Evolutionary conservation across 2,329 filamentous ascomycete species (phyloP).

Genomic region (Parascedosporium putredinis): DNA sequence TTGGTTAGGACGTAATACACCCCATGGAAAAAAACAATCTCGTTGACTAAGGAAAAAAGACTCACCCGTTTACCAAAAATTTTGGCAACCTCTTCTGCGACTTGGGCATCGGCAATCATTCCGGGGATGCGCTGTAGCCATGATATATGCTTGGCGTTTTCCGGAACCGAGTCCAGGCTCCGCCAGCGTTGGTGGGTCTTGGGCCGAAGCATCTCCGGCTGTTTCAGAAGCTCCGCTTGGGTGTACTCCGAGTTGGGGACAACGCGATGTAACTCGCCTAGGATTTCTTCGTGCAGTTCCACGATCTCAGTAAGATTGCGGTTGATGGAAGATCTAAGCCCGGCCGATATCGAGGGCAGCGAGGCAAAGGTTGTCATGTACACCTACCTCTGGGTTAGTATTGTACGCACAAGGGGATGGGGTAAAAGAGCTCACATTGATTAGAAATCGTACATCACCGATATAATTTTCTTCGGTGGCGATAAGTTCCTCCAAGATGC

Average conservation of each 20-base stretch:
- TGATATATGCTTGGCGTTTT: conserved; percentile 24
- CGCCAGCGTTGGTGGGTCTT: conserved; percentile 33
- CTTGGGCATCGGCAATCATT: conserved; percentile 46
- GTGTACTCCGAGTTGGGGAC: conserved; percentile 60
- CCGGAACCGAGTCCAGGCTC: conserved; percentile 36
- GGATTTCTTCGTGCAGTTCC: conserved; percentile 71
- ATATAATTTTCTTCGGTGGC: conserved; percentile 83
- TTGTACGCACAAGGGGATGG: neutral
- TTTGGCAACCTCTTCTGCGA: conserved; percentile 50
- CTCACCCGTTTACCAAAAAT: conserved; percentile 49
- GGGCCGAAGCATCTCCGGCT: neutral
- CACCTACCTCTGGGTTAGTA: conserved; percentile 36
- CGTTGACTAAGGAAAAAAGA: neutral
- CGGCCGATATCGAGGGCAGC: conserved; percentile 53
- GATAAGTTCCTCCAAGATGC: conserved; percentile 76
- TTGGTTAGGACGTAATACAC: neutral
- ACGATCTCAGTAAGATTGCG: conserved; percentile 71
- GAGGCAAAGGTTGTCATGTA: conserved; percentile 67
- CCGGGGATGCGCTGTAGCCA: conserved; percentile 38
- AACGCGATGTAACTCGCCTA: conserved; percentile 60
- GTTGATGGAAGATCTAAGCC: conserved; percentile 63
- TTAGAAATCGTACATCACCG: conserved; percentile 73
- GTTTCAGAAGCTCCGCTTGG: conserved; percentile 25
- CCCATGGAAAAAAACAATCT: too few relatives aligned
- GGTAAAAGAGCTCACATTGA: conserved; percentile 51